Conservation (phyloP, 2,329 filamentous ascomycete species). For the Chrysosphaeria jannelii region DNA sequence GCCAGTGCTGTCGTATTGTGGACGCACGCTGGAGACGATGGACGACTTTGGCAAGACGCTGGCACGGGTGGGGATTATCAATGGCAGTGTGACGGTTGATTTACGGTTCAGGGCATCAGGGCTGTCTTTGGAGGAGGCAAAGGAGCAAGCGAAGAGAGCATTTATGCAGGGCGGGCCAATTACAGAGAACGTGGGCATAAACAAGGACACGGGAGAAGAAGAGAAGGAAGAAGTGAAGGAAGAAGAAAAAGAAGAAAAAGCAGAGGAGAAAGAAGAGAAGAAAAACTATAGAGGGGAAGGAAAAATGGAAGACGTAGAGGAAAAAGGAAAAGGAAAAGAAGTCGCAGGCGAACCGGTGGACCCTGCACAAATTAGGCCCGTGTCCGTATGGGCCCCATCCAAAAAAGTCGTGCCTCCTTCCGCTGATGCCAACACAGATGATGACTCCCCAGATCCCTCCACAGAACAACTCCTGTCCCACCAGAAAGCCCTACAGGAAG, state of each 20-base stretch:
- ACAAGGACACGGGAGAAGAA: too few relatives aligned
- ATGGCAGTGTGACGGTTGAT: conserved; percentile 50
- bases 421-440: too few relatives aligned
- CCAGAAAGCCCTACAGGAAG: conserved; percentile 32
- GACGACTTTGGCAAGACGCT: conserved; percentile 69
- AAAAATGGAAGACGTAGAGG: too few relatives aligned
- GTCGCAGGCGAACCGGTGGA: too few relatives aligned
- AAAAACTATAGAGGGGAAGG: too few relatives aligned
- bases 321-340: too few relatives aligned
- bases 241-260: neutral
- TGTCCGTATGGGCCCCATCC: conserved; percentile 54
- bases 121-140: conserved; percentile 54
- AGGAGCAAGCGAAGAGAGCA: neutral
- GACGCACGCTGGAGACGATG: conserved; percentile 46
- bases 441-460: conserved; percentile 39
- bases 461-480: conserved; percentile 47
- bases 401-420: conserved; percentile 18
- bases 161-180: too few relatives aligned
- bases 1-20: conserved; percentile 60
- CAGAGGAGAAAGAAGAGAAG: neutral
- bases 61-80: conserved; percentile 61
- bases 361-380: conserved; percentile 10
- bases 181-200: too few relatives aligned
- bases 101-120: conserved; percentile 49
- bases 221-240: too few relatives aligned